These are phyloP conservation scores for Retiboletus fuscus DNA, from an alignment of 1,284 basidiomycete species.

Conservation along the genomic window DNA sequence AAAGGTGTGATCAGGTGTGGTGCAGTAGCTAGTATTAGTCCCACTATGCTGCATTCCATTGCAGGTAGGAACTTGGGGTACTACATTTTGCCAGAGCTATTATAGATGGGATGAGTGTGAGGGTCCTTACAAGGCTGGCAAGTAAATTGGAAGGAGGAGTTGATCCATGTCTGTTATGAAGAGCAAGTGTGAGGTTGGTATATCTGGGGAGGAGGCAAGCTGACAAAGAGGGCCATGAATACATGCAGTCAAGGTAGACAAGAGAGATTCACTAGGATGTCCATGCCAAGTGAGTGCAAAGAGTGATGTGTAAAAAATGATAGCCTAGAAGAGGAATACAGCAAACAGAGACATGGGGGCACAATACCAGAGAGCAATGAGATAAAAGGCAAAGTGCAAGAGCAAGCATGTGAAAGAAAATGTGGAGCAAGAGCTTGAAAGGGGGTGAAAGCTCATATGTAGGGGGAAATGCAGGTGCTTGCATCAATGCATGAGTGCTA, in stretches of 20 bases:
- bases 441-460: slow-evolving; percentile 55
- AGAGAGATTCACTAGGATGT: slow-evolving; percentile 66
- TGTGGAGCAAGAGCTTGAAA: slow-evolving; percentile 59
- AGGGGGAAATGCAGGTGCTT: slow-evolving; percentile 44
- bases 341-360: slow-evolving; percentile 68
- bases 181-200: slow-evolving; percentile 51
- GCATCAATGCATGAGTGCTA: slow-evolving; percentile 58
- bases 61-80: slow-evolving; percentile 54
- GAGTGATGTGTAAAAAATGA: slow-evolving; percentile 67
- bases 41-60: slow-evolving; percentile 72
- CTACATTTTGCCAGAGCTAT: slow-evolving; percentile 50
- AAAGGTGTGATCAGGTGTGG: slow-evolving; percentile 68
- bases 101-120: slow-evolving; percentile 62
- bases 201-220: slow-evolving; percentile 42
- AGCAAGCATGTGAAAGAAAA: slow-evolving; percentile 68
- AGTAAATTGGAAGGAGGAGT: slow-evolving; percentile 63
- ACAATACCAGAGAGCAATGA: slow-evolving; percentile 68
- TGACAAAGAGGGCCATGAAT: slow-evolving; percentile 52
- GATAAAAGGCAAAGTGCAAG: slow-evolving; percentile 68
- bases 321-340: slow-evolving; percentile 72
- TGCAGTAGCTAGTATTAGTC: slow-evolving; percentile 69
- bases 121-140: slow-evolving; percentile 69
- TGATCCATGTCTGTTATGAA: slow-evolving; percentile 57
- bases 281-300: slow-evolving; percentile 67
- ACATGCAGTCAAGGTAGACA: slow-evolving; percentile 63